phyloP scores from a whole-genome alignment of 768 basidiomycete species.

The Suillus variegatus region DNA sequence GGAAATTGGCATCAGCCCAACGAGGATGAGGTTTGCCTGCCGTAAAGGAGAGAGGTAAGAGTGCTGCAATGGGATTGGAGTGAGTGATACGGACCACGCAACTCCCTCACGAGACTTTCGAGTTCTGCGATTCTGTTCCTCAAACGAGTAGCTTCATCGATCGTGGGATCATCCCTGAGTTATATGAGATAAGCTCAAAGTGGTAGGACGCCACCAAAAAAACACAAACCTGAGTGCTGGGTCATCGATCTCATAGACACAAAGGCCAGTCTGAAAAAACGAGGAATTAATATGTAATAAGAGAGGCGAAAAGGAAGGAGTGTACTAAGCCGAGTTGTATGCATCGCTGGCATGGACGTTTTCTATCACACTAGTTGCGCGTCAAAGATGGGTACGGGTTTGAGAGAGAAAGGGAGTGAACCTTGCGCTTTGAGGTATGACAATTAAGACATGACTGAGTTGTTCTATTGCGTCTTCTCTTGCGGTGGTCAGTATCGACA shows the following conservation, averaged over 20 bases:
- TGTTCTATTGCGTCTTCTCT: conserved; percentile 87
- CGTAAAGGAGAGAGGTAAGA: conserved; percentile 10
- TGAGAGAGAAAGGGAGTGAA: conserved; percentile 31
- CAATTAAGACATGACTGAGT: conserved; percentile 88
- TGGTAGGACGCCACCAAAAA: not conserved
- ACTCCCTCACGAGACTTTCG: conserved; percentile 81
- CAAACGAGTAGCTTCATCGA: conserved; percentile 86
- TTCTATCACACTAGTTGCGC: conserved; percentile 76
- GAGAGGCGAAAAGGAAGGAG: conserved; percentile 9
- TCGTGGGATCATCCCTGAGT: conserved; percentile 76
- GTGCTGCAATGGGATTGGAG: conserved; percentile 6
- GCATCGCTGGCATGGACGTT: conserved; percentile 88
- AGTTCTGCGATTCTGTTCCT: conserved; percentile 90
- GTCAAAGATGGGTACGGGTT: conserved; percentile 4
- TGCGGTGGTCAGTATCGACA: conserved; percentile 74
- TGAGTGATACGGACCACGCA: conserved; percentile 56
- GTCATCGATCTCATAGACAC: conserved; percentile 94
- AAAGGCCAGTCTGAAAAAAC: conserved; percentile 75
- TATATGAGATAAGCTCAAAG: conserved; percentile 2
- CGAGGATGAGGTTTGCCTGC: conserved; percentile 85
- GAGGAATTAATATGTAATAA: conserved; percentile 11
- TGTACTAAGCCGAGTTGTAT: conserved; percentile 84
- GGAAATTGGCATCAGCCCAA: conserved; percentile 79
- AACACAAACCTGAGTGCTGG: conserved; percentile 67
- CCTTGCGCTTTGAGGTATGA: conserved; percentile 94